phyloP scores from a whole-genome alignment of 805 yeast species.

The Ogataea polymorpha region DNA sequence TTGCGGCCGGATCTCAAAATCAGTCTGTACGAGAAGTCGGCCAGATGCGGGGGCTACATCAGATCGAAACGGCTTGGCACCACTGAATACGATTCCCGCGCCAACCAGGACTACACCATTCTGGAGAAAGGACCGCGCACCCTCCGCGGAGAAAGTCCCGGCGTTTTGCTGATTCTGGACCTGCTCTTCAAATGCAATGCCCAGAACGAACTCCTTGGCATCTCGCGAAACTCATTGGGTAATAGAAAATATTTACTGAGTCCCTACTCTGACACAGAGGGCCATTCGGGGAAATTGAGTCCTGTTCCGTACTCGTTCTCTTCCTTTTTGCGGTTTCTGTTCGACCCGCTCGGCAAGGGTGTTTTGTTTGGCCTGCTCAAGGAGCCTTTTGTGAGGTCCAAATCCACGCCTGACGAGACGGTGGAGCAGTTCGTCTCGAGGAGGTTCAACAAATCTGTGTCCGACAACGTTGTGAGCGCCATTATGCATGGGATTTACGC shows the following conservation, averaged over 20 bases:
- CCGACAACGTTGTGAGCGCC: conserved; percentile 70
- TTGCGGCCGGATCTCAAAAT: conserved; percentile 76
- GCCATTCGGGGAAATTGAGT: conserved; percentile 40
- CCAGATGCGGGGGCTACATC: conserved; percentile 79
- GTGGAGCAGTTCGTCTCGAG: conserved; percentile 65
- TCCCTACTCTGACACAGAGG: conserved; percentile 19
- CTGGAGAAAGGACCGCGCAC: conserved; percentile 93
- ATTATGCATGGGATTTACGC: conserved; percentile 88
- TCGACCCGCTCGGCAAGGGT: conserved; percentile 26
- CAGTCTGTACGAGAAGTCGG: conserved; percentile 54
- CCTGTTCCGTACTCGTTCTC: conserved; percentile 47
- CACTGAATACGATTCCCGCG: conserved; percentile 24
- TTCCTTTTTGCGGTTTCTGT: conserved; percentile 32
- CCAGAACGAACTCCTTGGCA: conserved; percentile 52
- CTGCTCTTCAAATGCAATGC: conserved; percentile 47
- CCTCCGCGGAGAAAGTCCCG: conserved; percentile 76
- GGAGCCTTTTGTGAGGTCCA: conserved; percentile 47
- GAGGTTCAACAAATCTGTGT: conserved; percentile 59
- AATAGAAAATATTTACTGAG: conserved; percentile 68
- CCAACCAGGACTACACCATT: conserved; percentile 28
- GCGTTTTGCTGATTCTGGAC: conserved; percentile 68
- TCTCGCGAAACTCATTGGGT: conserved; percentile 56
- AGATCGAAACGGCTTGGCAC: conserved; percentile 43
- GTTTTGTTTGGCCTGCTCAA: conserved; percentile 41
- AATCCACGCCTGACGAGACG: conserved; percentile 55